phyloP scores from a whole-genome alignment of 1,284 basidiomycete genomes.

The Melampsora abietis-canadensis region DNA sequence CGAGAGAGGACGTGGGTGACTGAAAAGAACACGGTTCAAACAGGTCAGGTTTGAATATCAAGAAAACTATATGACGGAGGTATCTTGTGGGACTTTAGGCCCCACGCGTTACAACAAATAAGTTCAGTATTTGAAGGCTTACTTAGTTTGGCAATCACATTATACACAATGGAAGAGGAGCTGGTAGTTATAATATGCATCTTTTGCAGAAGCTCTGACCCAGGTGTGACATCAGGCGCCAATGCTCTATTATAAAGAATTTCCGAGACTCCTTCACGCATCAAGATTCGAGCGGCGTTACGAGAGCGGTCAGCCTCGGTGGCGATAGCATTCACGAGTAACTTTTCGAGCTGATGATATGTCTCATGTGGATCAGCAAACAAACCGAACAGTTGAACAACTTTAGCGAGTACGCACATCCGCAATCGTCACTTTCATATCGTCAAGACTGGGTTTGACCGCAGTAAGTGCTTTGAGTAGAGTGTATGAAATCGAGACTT shows the following conservation, averaged over 20 bases:
- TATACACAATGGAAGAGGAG: conserved; percentile 26
- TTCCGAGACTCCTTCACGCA: conserved; percentile 28
- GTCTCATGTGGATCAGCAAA: background rate
- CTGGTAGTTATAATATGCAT: conserved; percentile 38
- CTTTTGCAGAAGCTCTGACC: conserved; percentile 8
- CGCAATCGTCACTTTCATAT: conserved; percentile 16
- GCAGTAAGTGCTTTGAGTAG: conserved; percentile 25
- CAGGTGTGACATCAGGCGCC: conserved; percentile 22
- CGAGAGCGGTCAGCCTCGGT: conserved; percentile 37
- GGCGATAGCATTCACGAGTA: conserved; percentile 37
- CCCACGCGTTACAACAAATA: background rate
- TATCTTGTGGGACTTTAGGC: too few species aligned
- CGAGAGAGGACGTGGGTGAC: conserved; percentile 33
- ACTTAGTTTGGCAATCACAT: conserved; percentile 35
- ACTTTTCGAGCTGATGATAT: conserved; percentile 18
- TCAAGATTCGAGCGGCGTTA: conserved; percentile 16
- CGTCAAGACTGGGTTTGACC: conserved; percentile 22
- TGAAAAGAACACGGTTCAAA: background rate
- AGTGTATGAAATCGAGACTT: conserved; percentile 32
- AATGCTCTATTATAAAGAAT: conserved; percentile 27
- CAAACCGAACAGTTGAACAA: too few species aligned
- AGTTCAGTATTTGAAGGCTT: background rate
- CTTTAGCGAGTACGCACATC: conserved; percentile 13
- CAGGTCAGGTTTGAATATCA: background rate
- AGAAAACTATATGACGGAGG: background rate